Base-by-base conservation (phyloP, 371 early-diverging fungal genomes). In the Mortierella sp. region DNA sequence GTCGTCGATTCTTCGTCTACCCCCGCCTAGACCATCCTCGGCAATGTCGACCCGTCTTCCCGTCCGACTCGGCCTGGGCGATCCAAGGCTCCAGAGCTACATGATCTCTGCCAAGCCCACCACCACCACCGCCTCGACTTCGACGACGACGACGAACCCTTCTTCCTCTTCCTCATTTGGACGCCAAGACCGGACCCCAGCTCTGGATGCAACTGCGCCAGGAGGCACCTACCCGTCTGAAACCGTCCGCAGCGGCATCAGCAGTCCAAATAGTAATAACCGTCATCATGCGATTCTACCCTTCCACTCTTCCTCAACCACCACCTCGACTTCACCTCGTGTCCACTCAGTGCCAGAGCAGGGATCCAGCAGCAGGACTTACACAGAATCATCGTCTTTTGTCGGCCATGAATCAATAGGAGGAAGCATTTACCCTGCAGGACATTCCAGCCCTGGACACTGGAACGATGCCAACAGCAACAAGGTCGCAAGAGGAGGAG, bases 21-120 rank as follows among this genome's bases (percentile, higher is more conserved):
- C 61, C 39, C 61, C 34, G 37, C 61, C 61, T 61, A 34, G 61
- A 66, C 66, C 66, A 9, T 31, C 41, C 22, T 43, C 43, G 47
- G 47, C 37, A 31, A 61, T 61, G 61, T 61, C 61, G 22, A 61
- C 34, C 40, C 70, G 75, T 9, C 48, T 76, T 22, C 77, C 77
- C 24, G 77, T 76, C 41, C 52, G 77, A 58, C 63, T 76, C n/a
- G 66, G 55, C 22, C 47, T 76, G 50, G 70, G 71, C 8, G 77
- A 76, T 50, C 77, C 77, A 52, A 52, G 77, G 22, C 26, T 76
- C 58, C 55, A 66, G 26, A 24, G 44, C 29, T 76, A 76, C 58
- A 44, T 76, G 48, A 55, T 19, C n/a, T 63, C 68, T 34, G 29
- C 45, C 45, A 72, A 72, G 63, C 24, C 53, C 44, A 66, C 14